Evolutionary conservation across 225 moss, liverwort and hornwort genomes (phyloP), one percentile per base, ranked within the genome.

Genomic region (Bryum argenteum): DNA sequence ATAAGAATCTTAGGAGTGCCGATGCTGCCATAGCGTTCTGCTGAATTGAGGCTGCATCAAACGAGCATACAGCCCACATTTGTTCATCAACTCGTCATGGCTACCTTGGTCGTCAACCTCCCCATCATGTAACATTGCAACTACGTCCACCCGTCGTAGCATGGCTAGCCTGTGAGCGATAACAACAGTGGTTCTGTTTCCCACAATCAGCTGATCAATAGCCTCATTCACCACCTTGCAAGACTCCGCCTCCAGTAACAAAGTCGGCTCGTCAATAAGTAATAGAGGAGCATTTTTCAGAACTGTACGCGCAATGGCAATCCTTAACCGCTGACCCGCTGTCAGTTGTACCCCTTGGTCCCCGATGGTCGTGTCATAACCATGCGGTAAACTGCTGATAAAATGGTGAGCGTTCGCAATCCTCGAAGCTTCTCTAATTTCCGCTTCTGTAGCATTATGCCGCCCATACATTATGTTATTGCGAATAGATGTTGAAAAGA

Each of bases 1-100:
- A 42, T 40, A 51, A 41, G 74, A 59, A 48, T 43, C 67, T 72
- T 69, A 81, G 40, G 87, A 87, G 41, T 87, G 84, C 19, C 87
- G 89, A 77, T 89, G 81, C 73, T 87, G 87, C 11, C 89, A 72
- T 65, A 89, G 79, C 24, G 83, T 78, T 79, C 83, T 78, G 71
- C 83, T 86, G 28, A 89, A 89, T 63, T 89, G 89, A 56, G 89
- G 89, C 76, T 89, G 89, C 89, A 89, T 89, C 58, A 89, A 75
- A 39, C 89, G 85, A 60, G 89, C 89, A 70, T 89, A 89, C 1
- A 86, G 77, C 51, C 86, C 89, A 51, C 89, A 89, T 70, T 86
- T 89, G 80, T 81, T 85, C 89, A 89, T 89, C 72, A 89, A 77
- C 51, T 84, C 89, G 58, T 89, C 89, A 73, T 89, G 89, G 71